Conservation (phyloP, 106 monocot genomes). For the Acanthochlamys bracteata region DNA sequence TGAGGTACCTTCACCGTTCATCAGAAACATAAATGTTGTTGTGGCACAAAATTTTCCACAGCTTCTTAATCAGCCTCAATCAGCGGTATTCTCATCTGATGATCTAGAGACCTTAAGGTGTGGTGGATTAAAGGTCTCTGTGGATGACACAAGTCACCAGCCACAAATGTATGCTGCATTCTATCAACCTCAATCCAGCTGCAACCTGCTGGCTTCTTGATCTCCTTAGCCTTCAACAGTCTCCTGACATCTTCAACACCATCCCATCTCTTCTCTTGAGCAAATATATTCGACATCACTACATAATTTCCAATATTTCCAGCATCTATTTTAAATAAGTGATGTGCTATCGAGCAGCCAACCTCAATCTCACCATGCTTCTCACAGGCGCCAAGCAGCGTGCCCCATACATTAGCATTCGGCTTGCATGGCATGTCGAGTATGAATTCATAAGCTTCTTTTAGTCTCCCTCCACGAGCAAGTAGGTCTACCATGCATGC, state of each 20-base stretch:
- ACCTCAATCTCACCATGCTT: slow-evolving; percentile 47
- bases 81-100: slow-evolving; percentile 30
- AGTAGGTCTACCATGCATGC: slow-evolving; percentile 61
- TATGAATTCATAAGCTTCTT: slow-evolving; percentile 49
- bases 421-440: slow-evolving; percentile 41
- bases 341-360: slow-evolving; percentile 36
- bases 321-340: slow-evolving; percentile 31
- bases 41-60: background rate
- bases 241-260: slow-evolving; percentile 52
- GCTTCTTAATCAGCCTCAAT: background rate
- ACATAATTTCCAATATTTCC: slow-evolving; percentile 60
- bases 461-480: slow-evolving; percentile 38
- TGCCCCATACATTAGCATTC: slow-evolving; percentile 45
- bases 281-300: slow-evolving; percentile 76
- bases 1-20: too few species aligned
- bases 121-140: slow-evolving; percentile 31
- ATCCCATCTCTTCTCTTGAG: slow-evolving; percentile 56
- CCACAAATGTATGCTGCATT: slow-evolving; percentile 51
- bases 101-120: slow-evolving; percentile 22
- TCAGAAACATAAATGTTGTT: too few species aligned
- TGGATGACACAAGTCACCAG: slow-evolving; percentile 53
- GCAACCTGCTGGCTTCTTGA: slow-evolving; percentile 64
- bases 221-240: slow-evolving; percentile 41
- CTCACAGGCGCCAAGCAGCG: slow-evolving; percentile 50
- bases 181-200: slow-evolving; percentile 65